Conservation (phyloP, 768 basidiomycete species). For the Leccinum variicolor region DNA sequence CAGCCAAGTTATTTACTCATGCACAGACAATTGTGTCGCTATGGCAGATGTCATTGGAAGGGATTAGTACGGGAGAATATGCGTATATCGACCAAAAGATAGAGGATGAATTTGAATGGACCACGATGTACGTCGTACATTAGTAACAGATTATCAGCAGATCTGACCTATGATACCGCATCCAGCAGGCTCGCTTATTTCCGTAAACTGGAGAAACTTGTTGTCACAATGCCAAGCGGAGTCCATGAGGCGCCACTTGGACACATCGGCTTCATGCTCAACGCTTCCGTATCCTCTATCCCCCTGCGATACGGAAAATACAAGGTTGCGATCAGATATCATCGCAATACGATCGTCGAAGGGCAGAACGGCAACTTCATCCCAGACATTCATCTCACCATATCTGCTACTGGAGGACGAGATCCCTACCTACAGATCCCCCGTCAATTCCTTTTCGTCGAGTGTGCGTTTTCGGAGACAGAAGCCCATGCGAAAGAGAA, state of each 20-base stretch:
- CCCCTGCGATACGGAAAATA: neutral
- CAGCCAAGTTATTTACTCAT: no score
- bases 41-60: neutral
- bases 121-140: neutral
- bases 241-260: neutral
- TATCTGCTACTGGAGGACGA: neutral
- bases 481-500: no score
- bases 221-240: neutral
- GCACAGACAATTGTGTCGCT: no score
- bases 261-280: neutral
- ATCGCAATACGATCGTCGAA: neutral
- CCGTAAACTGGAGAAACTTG: neutral
- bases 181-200: neutral
- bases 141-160: no score
- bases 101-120: neutral
- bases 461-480: no score
- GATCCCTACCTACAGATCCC: no score
- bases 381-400: neutral
- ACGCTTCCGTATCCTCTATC: neutral
- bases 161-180: neutral
- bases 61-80: neutral
- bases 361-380: neutral
- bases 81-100: neutral
- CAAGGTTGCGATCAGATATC: neutral
- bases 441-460: no score